Base-by-base conservation (phyloP, 2,329 filamentous ascomycete genomes). In the Falciphora oryzae region DNA sequence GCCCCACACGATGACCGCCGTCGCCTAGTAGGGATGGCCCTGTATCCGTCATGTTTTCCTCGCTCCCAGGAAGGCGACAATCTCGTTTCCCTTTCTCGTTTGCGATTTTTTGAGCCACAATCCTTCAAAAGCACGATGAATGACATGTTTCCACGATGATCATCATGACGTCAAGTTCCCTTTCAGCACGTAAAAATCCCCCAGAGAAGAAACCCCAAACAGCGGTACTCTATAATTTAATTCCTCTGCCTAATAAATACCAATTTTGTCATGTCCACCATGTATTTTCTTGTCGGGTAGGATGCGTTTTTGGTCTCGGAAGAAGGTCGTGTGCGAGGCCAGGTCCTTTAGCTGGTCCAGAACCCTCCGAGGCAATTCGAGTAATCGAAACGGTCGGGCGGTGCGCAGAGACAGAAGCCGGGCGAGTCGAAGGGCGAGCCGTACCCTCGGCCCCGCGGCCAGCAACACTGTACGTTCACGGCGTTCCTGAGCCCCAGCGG, bases 1-100 rank as follows among this genome's bases (percentile, higher is more conserved):
- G 65, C 77, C 77, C 0, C 73, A 71, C 63, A 53, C 73, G 65
- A 72, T 76, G 67, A 71, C 69, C 1, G 77, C 76, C 8, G 70
- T 77, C 31, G 75, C 76, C 7, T 79, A 69, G 66, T 25, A 25
- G 13, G 59, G 31, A 53, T n/a, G 35, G 32, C 38, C 35, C 22
- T 38, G 59, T 31, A 25, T 60, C 3, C 59, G 22, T 27, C 31
- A n/a, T 4, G n/a, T 25, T 16, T 35, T 35, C 22, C 29, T 25
- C 59, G 31, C 28, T 22, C 18, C 4, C 8, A 16, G 3, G 3
- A 32, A 31, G 35, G 29, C 22, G 29, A 8, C 27, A 32, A 32
- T 38, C 27, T 60, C 58, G 2, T 25, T 60, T 6, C 22, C 35
- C 13, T 60, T 18, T 25, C 3, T 22, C 16, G 13, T 25, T 32